A percentile compares a stretch with the other conserved stretches of the same genome.
Conservation (phyloP, 495 filamentous ascomycete species). For the Penicillium verhagenii region DNA sequence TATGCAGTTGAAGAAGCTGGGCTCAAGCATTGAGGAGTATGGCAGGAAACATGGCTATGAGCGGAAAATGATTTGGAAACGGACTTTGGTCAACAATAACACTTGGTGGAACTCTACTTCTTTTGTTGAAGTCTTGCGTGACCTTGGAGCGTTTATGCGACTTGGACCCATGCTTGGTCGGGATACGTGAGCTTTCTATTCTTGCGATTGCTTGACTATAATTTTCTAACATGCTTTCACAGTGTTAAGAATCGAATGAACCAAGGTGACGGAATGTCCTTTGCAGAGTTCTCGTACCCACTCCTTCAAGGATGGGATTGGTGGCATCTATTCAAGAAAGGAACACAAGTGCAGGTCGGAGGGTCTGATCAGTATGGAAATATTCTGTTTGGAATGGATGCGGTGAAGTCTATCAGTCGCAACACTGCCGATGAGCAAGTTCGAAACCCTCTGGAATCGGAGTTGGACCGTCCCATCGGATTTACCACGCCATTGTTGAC, state of each 20-base stretch:
- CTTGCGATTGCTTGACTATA: background rate
- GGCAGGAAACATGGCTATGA: slow-evolving; percentile 60
- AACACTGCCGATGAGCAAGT: slow-evolving; percentile 36
- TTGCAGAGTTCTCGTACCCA: slow-evolving; percentile 91
- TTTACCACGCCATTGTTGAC: slow-evolving; percentile 90
- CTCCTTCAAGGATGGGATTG: slow-evolving; percentile 97
- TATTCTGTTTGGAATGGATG: slow-evolving; percentile 86
- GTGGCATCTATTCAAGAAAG: slow-evolving; percentile 72
- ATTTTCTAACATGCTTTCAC: slow-evolving; percentile 18
- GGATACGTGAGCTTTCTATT: slow-evolving; percentile 69
- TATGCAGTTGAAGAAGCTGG: slow-evolving; percentile 76
- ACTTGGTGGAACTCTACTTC: slow-evolving; percentile 71
- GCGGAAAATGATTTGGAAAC: slow-evolving; percentile 59
- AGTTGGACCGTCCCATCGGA: slow-evolving; percentile 62
- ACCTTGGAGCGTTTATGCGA: slow-evolving; percentile 68
- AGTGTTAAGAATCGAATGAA: slow-evolving; percentile 82
- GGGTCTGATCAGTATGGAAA: slow-evolving; percentile 97
- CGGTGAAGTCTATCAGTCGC: slow-evolving; percentile 67
- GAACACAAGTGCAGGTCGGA: slow-evolving; percentile 81
- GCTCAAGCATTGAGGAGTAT: slow-evolving; percentile 64
- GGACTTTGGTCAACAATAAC: slow-evolving; percentile 73
- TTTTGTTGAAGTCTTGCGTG: slow-evolving; percentile 68
- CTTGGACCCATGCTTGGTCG: slow-evolving; percentile 83
- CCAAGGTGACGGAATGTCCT: slow-evolving; percentile 85
- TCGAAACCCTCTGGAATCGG: slow-evolving; percentile 27